phyloP scores from a whole-genome alignment of 2,329 filamentous ascomycete genomes.

The Bipolaris victoriae region DNA sequence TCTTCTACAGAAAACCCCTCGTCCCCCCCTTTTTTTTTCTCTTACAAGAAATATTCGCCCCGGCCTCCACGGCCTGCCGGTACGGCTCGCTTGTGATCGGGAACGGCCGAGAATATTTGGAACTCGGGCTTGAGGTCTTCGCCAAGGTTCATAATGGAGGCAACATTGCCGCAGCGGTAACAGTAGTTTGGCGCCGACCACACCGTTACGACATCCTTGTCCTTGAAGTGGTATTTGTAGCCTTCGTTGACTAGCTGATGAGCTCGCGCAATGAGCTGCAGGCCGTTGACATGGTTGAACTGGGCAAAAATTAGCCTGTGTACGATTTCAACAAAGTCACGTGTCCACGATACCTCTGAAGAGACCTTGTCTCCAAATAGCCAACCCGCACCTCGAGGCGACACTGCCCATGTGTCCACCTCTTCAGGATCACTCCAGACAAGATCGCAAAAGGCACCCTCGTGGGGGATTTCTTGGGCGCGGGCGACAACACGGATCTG shows the following conservation, averaged over 20 bases:
- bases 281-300: slow-evolving; percentile 78
- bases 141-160: slow-evolving; percentile 88
- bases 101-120: slow-evolving; percentile 89
- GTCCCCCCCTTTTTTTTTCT: not conserved
- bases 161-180: slow-evolving; percentile 66
- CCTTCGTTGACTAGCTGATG: slow-evolving; percentile 80
- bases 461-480: slow-evolving; percentile 94
- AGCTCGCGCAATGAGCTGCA: slow-evolving; percentile 73
- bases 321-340: not conserved
- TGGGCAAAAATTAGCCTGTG: slow-evolving; percentile 29
- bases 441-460: slow-evolving; percentile 97
- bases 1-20: not conserved
- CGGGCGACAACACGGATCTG: slow-evolving; percentile 76
- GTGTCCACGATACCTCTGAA: slow-evolving; percentile 57
- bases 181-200: slow-evolving; percentile 81
- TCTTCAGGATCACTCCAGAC: slow-evolving; percentile 87
- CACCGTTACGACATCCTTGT: slow-evolving; percentile 96
- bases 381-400: slow-evolving; percentile 71
- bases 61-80: slow-evolving; percentile 65
- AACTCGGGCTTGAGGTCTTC: slow-evolving; percentile 93
- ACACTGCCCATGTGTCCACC: slow-evolving; percentile 73
- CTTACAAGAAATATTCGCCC: slow-evolving; percentile 59
- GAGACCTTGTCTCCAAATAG: slow-evolving; percentile 74
- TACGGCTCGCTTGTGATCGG: slow-evolving; percentile 80
- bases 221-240: slow-evolving; percentile 91